These are phyloP conservation scores for Cyclotella choctawhatcheeana DNA, from an alignment of 108 stramenopile genomes.

Conservation along the genomic window DNA sequence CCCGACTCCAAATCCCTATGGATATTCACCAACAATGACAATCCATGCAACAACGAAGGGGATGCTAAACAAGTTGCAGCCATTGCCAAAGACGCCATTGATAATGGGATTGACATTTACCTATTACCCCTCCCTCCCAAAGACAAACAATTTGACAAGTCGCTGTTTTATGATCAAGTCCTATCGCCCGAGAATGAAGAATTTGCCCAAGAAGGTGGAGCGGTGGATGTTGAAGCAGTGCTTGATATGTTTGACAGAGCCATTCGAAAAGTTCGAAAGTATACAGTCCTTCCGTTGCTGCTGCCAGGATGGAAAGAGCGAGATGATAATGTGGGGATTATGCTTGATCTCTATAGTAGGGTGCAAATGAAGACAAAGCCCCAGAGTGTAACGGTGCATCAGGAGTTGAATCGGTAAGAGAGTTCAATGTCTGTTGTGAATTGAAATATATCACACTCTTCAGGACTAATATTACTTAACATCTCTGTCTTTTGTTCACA, in stretches of 20 bases:
- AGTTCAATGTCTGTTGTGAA: background rate
- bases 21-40: constrained; percentile 79
- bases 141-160: constrained; percentile 11
- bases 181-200: background rate
- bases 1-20: constrained; percentile 68
- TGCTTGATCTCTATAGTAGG: constrained; percentile 66
- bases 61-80: constrained; percentile 36
- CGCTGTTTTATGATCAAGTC: constrained; percentile 32
- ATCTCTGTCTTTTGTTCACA: background rate
- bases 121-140: constrained; percentile 62
- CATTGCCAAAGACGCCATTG: constrained; percentile 58
- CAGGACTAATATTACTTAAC: background rate
- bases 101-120: constrained; percentile 58
- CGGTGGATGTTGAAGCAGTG: constrained; percentile 36
- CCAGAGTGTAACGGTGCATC: constrained; percentile 55
- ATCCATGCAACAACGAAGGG: constrained; percentile 53
- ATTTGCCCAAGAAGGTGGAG: constrained; percentile 5
- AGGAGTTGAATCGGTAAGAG: constrained; percentile 62
- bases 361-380: constrained; percentile 69
- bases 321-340: constrained; percentile 52
- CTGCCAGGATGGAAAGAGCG: constrained; percentile 66
- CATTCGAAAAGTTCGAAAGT: constrained; percentile 41
- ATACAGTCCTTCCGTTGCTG: constrained; percentile 60
- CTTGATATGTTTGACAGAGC: constrained; percentile 33
- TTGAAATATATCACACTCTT: background rate